phyloP scores from a whole-genome alignment of 805 yeast genomes.

The Spathaspora passalidarum region DNA sequence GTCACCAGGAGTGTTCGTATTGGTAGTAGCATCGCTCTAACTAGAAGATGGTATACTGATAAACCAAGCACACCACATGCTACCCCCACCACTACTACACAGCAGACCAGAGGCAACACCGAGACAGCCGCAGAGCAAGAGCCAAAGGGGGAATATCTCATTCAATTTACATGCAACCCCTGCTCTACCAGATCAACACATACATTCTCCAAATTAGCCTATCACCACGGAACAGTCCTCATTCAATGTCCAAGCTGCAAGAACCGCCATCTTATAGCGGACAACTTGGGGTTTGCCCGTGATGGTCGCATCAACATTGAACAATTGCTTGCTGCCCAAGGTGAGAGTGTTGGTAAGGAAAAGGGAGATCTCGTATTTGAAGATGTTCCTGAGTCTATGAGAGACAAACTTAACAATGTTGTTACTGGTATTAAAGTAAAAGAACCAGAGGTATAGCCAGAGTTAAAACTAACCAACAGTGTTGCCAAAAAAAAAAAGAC shows the following conservation, averaged over 20 bases:
- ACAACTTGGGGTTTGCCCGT: conserved; percentile 65
- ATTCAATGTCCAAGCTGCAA: conserved; percentile 92
- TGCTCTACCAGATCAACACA: conserved; percentile 85
- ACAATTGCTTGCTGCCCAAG: conserved; percentile 72
- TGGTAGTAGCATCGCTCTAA: too few species aligned
- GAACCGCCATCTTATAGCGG: conserved; percentile 87
- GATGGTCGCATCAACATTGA: conserved; percentile 76
- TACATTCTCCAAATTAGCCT: conserved; percentile 89
- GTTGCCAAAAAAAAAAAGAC: too few species aligned
- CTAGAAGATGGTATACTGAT: too few species aligned
- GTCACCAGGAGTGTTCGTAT: too few species aligned
- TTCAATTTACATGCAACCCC: conserved; percentile 89
- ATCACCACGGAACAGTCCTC: conserved; percentile 78
- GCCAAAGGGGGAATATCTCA: conserved; percentile 51
- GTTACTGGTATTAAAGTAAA: conserved; percentile 1
- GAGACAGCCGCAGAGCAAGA: background rate
- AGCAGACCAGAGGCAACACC: background rate
- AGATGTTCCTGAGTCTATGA: conserved; percentile 59
- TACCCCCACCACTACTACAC: too few species aligned
- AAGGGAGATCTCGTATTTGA: conserved; percentile 64
- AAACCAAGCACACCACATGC: too few species aligned
- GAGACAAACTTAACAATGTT: conserved; percentile 36
- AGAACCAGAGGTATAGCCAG: background rate
- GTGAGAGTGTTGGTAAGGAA: conserved; percentile 65
- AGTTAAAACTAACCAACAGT: too few species aligned